These are phyloP conservation scores for Colletotrichum sp. DNA, from an alignment of 2,329 filamentous ascomycete genomes.

Conservation along the genomic window DNA sequence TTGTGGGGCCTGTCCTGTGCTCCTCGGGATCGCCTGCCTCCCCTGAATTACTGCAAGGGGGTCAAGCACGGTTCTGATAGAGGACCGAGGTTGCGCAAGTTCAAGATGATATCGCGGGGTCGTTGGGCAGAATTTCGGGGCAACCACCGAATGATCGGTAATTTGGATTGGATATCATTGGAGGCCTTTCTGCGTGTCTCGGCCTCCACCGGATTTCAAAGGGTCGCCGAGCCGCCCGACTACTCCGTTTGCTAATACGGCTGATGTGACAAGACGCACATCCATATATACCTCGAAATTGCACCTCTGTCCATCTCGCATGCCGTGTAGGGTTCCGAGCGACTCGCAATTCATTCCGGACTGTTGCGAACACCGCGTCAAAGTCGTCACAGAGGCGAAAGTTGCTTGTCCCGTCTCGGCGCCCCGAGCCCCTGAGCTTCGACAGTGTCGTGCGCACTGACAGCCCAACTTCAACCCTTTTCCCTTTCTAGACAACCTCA, in stretches of 20 bases:
- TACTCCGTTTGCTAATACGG: neutral
- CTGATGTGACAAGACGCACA: neutral
- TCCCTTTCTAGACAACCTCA: neutral
- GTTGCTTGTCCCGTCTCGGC: neutral
- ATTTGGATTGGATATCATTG: neutral
- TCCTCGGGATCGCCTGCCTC: neutral
- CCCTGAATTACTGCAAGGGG: neutral
- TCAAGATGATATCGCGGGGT: neutral
- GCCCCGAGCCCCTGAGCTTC: neutral
- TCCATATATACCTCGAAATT: neutral
- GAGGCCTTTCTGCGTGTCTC: neutral
- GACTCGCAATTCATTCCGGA: neutral
- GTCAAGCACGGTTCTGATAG: neutral
- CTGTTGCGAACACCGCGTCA: neutral
- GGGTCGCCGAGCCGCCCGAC: neutral
- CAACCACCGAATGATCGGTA: neutral
- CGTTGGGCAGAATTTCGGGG: neutral
- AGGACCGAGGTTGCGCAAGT: neutral
- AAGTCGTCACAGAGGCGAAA: neutral
- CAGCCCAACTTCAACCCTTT: neutral
- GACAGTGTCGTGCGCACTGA: neutral
- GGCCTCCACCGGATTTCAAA: neutral
- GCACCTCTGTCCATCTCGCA: neutral
- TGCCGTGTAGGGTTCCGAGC: neutral
- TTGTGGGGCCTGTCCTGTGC: neutral